Conservation (phyloP, 306 rosid genomes). For the Quercus ilex region DNA sequence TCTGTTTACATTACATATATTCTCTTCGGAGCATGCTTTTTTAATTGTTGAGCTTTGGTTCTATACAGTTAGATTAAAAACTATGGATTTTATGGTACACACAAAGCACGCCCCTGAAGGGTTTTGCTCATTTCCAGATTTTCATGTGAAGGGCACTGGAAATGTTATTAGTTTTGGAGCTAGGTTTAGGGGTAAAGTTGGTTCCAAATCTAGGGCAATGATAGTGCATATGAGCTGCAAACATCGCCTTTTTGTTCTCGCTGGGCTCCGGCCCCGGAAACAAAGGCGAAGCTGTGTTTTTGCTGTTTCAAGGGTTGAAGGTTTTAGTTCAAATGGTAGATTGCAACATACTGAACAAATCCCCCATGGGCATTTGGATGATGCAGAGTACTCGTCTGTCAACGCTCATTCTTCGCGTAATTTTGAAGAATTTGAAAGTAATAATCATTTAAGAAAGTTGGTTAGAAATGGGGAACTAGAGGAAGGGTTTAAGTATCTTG, state of each 20-base stretch:
- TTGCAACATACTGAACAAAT: constrained; percentile 32
- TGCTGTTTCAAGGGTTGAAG: constrained; percentile 46
- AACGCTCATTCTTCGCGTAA: constrained; percentile 28
- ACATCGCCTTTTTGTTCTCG: constrained; percentile 23
- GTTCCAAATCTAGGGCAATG: constrained; percentile 7
- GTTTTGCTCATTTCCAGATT: constrained; percentile 42
- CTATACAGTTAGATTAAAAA: constrained; percentile 4
- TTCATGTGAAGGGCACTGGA: constrained; percentile 12
- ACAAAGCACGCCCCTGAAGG: constrained; percentile 41
- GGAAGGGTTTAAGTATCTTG: constrained; percentile 59
- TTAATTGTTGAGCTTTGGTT: constrained; percentile 13
- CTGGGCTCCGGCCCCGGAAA: constrained; percentile 4
- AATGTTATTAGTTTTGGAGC: constrained; percentile 19
- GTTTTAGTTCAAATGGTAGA: constrained; percentile 46
- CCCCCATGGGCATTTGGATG: constrained; percentile 29
- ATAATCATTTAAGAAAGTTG: constrained; percentile 49
- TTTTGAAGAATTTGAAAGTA: constrained; percentile 52
- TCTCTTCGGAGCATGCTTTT: constrained; percentile 2
- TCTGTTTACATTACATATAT: neutral
- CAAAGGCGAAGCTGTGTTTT: constrained; percentile 26
- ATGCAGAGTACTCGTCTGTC: constrained; percentile 17
- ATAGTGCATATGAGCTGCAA: constrained; percentile 32
- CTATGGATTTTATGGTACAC: constrained; percentile 43
- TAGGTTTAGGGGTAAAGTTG: constrained; percentile 22
- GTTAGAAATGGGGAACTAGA: constrained; percentile 73